Evolutionary conservation across 208 protist genomes (phyloP), one percentile per base, ranked within the genome.

Genomic region (Leishmania tropica): DNA sequence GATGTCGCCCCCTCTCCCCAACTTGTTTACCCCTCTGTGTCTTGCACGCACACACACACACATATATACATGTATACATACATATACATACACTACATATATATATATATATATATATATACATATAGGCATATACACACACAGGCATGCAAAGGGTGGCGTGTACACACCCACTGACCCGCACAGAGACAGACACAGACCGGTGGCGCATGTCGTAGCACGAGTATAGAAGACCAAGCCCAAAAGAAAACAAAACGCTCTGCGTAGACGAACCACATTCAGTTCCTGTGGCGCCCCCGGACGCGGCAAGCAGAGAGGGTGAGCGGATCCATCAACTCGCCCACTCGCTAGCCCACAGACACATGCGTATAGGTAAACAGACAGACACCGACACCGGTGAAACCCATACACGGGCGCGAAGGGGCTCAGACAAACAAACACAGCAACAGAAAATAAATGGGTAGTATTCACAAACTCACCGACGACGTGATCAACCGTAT

Each of bases 401-500:
- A 53, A 40, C 37, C 7, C n/a, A 35, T 48, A 28, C 75, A 79
- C 60, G 60, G 5, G 73, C 3, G 60, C 15, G n/a, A 45, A 42
- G 51, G 42, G 28, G 40, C 48, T 45, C 47, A 48, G 47, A 75
- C 67, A 47, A 31, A 53, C 21, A 40, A 5, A n/a, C 48, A 45
- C 42, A 21, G 35, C 19, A 31, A 13, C 8, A 15, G 7, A 45
- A 37, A 1, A 31, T 47, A 28, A 40, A 90, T 92, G 89, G 65
- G 77, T 17, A 88, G 80, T 40, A 99, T 99, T 54, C 89, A 97
- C 75, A 92, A 90, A 60, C 91, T 99, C 24, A 86, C 97, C 0
- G 75, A 97, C 56, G 93, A 94, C 24, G 98, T 99, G 5, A 92
- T 99, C 60, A 99, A 99, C 82, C 90, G 96, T 53, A 99, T 99